phyloP scores from a whole-genome alignment of 2,329 filamentous ascomycete genomes.

The Plectosphaerella cucumerina region DNA sequence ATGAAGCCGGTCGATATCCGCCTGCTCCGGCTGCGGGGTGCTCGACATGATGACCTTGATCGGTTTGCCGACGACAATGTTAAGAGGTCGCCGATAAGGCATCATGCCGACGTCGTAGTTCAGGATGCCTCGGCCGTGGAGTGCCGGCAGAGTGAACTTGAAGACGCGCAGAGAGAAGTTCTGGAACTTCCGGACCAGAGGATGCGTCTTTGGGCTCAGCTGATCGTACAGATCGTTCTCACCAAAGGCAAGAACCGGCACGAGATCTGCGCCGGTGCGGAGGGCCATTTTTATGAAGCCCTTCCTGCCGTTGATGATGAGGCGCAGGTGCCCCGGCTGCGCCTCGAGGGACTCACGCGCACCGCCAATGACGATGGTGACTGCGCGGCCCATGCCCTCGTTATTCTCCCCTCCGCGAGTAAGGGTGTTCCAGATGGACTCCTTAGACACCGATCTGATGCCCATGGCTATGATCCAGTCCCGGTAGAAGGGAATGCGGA shows the following conservation, averaged over 20 bases:
- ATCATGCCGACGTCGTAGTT: slow-evolving; percentile 97
- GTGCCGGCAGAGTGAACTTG: slow-evolving; percentile 88
- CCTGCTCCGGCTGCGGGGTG: slow-evolving; percentile 60
- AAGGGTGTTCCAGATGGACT: slow-evolving; percentile 86
- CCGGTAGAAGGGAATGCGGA: slow-evolving; percentile 87
- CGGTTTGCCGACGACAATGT: slow-evolving; percentile 83
- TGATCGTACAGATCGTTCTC: slow-evolving; percentile 97
- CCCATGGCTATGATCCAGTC: slow-evolving; percentile 92
- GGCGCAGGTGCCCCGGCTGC: slow-evolving; percentile 68
- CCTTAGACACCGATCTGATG: slow-evolving; percentile 81
- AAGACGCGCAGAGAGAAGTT: slow-evolving; percentile 78
- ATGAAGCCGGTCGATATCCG: slow-evolving; percentile 79
- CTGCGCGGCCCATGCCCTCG: slow-evolving; percentile 89
- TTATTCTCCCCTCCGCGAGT: slow-evolving; percentile 71
- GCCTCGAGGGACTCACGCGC: slow-evolving; percentile 90
- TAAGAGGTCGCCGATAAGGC: slow-evolving; percentile 84
- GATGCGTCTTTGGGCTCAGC: slow-evolving; percentile 70
- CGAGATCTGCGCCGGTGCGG: slow-evolving; percentile 85
- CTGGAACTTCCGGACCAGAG: slow-evolving; percentile 75
- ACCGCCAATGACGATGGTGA: slow-evolving; percentile 92
- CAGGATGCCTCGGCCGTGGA: slow-evolving; percentile 88
- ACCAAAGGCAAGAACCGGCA: slow-evolving; percentile 87
- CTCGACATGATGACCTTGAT: slow-evolving; percentile 63
- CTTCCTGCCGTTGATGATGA: slow-evolving; percentile 80
- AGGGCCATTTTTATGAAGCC: slow-evolving; percentile 94